These are phyloP conservation scores for Rosa lucieae DNA, from an alignment of 306 rosid species.

Conservation along the genomic window DNA sequence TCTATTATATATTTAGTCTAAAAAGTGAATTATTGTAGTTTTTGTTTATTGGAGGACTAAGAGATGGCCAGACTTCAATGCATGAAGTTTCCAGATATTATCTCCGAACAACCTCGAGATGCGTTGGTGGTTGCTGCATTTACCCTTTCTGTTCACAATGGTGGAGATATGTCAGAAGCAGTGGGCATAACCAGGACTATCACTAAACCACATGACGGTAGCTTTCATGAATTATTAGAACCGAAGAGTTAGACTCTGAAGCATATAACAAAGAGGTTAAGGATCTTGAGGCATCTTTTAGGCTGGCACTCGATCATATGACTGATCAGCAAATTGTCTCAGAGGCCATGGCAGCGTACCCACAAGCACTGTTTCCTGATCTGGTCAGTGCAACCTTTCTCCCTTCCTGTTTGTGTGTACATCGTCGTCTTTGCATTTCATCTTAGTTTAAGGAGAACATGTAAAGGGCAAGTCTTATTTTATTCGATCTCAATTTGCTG, in stretches of 20 bases:
- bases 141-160: constrained; percentile 72
- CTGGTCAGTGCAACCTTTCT: constrained; percentile 39
- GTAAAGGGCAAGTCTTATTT: neutral
- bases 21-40: no score
- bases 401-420: neutral
- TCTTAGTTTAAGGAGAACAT: neutral
- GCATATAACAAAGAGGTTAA: constrained; percentile 45
- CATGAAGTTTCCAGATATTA: no score
- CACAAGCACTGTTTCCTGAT: constrained; percentile 78
- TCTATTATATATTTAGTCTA: no score
- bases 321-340: constrained; percentile 64
- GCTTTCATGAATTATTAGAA: constrained; percentile 69
- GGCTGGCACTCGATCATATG: constrained; percentile 53
- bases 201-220: constrained; percentile 43
- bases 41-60: no score
- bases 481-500: constrained; percentile 25
- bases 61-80: no score
- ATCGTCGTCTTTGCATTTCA: neutral
- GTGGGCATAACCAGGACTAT: constrained; percentile 63
- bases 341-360: constrained; percentile 66
- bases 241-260: constrained; percentile 37
- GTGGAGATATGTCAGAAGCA: constrained; percentile 76
- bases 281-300: constrained; percentile 60
- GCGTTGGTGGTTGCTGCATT: constrained; percentile 75
- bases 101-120: constrained; percentile 57